Percentiles rank a stretch among this genome's conserved stretches.
Evolutionary conservation across 2,329 filamentous ascomycete genomes (phyloP).

Genomic region (Botrytis medusae): DNA sequence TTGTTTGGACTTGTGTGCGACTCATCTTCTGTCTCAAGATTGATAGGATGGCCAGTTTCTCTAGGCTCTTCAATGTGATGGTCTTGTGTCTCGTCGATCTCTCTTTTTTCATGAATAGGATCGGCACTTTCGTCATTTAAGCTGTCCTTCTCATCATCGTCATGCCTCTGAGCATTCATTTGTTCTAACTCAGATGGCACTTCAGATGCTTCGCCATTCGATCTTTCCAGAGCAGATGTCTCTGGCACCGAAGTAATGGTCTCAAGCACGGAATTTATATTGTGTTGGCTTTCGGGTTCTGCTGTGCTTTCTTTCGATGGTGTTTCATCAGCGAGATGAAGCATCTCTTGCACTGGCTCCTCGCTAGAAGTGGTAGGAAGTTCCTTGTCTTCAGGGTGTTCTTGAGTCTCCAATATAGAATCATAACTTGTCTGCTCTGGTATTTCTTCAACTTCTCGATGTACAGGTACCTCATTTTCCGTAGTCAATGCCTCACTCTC

Average conservation of each 20-base stretch:
- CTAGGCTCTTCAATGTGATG: not conserved
- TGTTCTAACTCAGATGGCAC: not conserved
- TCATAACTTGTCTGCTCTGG: not conserved
- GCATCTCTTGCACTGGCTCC: not conserved
- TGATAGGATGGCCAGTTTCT: not conserved
- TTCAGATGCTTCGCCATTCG: not conserved
- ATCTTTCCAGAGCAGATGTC: not conserved
- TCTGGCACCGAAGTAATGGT: not conserved
- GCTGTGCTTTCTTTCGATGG: not conserved
- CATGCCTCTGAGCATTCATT: no score
- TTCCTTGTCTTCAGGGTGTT: not conserved
- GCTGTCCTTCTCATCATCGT: not conserved
- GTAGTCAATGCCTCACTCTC: not conserved
- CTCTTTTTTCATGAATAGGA: not conserved
- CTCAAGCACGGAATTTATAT: not conserved
- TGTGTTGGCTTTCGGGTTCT: not conserved
- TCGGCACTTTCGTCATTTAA: not conserved
- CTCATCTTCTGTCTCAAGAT: not conserved
- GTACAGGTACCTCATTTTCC: not conserved
- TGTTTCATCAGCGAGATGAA: not conserved
- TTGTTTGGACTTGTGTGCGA: not conserved
- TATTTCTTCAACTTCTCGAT: not conserved
- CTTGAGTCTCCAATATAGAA: not conserved
- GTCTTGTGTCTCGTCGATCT: not conserved
- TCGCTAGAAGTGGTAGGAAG: not conserved